Evolutionary conservation across 768 basidiomycete species (phyloP), one percentile per base, ranked within the genome.

Genomic region (Termitomyces sp.): DNA sequence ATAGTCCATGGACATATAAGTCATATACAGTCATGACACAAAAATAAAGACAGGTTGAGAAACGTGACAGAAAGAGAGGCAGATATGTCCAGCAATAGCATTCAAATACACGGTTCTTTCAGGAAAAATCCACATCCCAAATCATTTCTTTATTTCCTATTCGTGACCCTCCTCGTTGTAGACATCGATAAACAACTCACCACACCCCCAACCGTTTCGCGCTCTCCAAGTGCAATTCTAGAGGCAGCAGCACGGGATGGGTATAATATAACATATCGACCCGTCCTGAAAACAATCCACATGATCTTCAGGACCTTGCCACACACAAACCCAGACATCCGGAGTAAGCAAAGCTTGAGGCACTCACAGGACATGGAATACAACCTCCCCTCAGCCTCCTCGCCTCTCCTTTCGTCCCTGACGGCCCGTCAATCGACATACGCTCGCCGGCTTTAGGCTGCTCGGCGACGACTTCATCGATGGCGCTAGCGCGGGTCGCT

Each of bases 311-410:
- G 7, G 10, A 41, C 39, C n/a, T 9, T n/a, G n/a, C 37, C n/a
- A 20, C 8, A n/a, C 39, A 39, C 18, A 3, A 39, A 39, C 39
- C 18, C 7, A 18, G 6, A 41, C 9, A n/a, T 5, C n/a, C n/a
- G 8, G 18, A n/a, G n/a, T 20, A 41, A 41, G n/a, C 9, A 9
- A 20, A n/a, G n/a, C 39, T 9, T 41, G 39, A 10, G n/a, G 12
- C 2, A 55, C 61, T 60, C 36, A 62, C 61, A 20, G 61, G 61
- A 31, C 61, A 62, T 3, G 61, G 61, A 3, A 62, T 47, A 48
- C 61, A 62, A 24, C 61, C 61, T 18, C 61, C 61, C 16, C 61
- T 36, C 52, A 62, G 10, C 44, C 61, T 62, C 53, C 18, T 62
- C 5, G 58, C 58, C 45, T 57, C 61, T 46, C 51, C 47, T 12